These are phyloP conservation scores for Solanum chiquidenum DNA, from an alignment of 257 asterid species.

Conservation along the genomic window DNA sequence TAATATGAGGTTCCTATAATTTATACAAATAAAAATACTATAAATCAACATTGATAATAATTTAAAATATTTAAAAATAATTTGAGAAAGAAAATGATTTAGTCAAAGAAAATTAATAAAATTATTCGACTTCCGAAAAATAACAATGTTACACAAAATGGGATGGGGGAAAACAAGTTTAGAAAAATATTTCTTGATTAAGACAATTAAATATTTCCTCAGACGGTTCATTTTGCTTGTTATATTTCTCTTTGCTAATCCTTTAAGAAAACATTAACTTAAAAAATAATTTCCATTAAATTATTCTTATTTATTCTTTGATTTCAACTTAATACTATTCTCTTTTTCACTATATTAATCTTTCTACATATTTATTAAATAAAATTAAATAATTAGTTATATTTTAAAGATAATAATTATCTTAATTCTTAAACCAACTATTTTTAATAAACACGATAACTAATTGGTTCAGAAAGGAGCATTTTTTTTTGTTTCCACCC, in stretches of 20 bases:
- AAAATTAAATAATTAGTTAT: too few relatives aligned
- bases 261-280: not conserved
- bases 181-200: not conserved
- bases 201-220: not conserved
- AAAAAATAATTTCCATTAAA: not conserved
- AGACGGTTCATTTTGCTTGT: not conserved
- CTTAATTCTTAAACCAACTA: too few relatives aligned
- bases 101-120: not conserved
- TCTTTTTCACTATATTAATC: not conserved
- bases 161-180: not conserved
- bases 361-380: not conserved
- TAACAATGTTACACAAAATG: not conserved
- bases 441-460: too few relatives aligned
- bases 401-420: too few relatives aligned
- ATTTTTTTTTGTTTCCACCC: too few relatives aligned
- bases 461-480: not conserved
- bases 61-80: too few relatives aligned
- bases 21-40: too few relatives aligned
- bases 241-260: not conserved
- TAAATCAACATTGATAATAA: too few relatives aligned
- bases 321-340: not conserved
- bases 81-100: not conserved
- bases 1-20: too few relatives aligned
- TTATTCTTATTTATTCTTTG: not conserved
- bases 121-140: not conserved